Percentiles rank a stretch among this genome's conserved stretches.
These are phyloP conservation scores for Tolypocladium tropicale DNA, from an alignment of 2,329 filamentous ascomycete genomes.

Conservation along the genomic window DNA sequence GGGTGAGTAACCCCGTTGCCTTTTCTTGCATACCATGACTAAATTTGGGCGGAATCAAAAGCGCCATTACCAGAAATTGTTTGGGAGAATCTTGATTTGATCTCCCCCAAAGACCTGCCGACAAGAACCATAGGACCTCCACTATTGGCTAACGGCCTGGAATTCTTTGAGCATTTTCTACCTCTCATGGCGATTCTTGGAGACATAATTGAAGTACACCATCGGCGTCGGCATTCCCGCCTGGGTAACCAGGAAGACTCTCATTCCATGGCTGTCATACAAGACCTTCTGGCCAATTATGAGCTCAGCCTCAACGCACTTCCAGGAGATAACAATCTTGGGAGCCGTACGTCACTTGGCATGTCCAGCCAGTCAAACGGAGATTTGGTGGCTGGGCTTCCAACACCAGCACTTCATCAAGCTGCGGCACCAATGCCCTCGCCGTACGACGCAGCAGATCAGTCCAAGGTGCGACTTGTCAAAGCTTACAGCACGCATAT, in stretches of 20 bases:
- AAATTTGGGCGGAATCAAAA: constrained; percentile 2
- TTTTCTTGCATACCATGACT: not conserved
- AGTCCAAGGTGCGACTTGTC: constrained; percentile 26
- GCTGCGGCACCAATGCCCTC: not conserved
- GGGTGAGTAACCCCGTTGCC: constrained; percentile 10
- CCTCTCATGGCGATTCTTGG: constrained; percentile 38
- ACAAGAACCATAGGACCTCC: constrained; percentile 26
- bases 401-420: constrained; percentile 2
- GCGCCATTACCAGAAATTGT: constrained; percentile 28
- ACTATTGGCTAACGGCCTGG: constrained; percentile 26
- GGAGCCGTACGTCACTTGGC: constrained; percentile 1
- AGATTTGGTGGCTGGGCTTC: constrained; percentile 6
- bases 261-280: constrained; percentile 22
- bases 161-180: constrained; percentile 39
- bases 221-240: constrained; percentile 30
- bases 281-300: constrained; percentile 25
- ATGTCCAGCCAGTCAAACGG: not conserved
- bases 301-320: constrained; percentile 26
- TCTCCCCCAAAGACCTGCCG: constrained; percentile 19
- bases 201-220: constrained; percentile 37
- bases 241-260: constrained; percentile 25
- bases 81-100: constrained; percentile 28
- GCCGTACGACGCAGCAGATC: constrained; percentile 11
- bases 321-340: constrained; percentile 10
- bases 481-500: constrained; percentile 37